phyloP scores from a whole-genome alignment of 805 yeast genomes.

The Saitoella complicata region DNA sequence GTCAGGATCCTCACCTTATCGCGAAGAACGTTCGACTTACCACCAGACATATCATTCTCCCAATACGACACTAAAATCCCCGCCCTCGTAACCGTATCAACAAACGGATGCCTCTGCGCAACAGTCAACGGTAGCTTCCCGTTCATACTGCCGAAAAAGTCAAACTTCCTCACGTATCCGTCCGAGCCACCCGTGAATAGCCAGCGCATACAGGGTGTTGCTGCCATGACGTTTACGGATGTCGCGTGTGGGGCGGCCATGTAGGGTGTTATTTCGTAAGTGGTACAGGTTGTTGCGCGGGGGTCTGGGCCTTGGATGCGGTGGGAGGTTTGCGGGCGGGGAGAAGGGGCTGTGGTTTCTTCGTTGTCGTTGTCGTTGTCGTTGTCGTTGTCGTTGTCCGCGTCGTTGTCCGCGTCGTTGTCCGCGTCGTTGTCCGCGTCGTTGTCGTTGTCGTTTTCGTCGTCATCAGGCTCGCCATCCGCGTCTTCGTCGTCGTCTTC shows the following conservation, averaged over 20 bases:
- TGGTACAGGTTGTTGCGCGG: slow-evolving; percentile 24
- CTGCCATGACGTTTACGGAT: slow-evolving; percentile 59
- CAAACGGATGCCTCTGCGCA: slow-evolving; percentile 76
- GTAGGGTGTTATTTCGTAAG: slow-evolving; percentile 62
- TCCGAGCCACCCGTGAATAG: slow-evolving; percentile 91
- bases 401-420: slow-evolving; percentile 11
- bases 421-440: slow-evolving; percentile 7
- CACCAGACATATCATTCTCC: slow-evolving; percentile 87
- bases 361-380: slow-evolving; percentile 13
- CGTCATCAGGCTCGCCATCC: slow-evolving; percentile 2
- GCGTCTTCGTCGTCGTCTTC: slow-evolving; percentile 4
- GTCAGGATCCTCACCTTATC: background rate
- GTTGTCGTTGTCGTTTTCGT: background rate
- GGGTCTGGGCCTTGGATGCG: slow-evolving; percentile 29
- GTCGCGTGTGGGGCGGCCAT: slow-evolving; percentile 77
- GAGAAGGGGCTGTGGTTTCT: slow-evolving; percentile 14
- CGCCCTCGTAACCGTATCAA: slow-evolving; percentile 65
- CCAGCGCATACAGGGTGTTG: slow-evolving; percentile 71
- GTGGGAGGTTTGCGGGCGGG: slow-evolving; percentile 8
- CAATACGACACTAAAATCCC: slow-evolving; percentile 76
- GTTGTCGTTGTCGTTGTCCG: slow-evolving; percentile 13
- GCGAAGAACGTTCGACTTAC: slow-evolving; percentile 25
- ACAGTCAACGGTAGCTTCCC: slow-evolving; percentile 79
- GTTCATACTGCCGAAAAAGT: slow-evolving; percentile 67
- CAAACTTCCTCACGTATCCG: slow-evolving; percentile 82